Evolutionary conservation across 352 stramenopile species (phyloP), one percentile per base, ranked within the genome.

Genomic region (Blastocystis sp.): DNA sequence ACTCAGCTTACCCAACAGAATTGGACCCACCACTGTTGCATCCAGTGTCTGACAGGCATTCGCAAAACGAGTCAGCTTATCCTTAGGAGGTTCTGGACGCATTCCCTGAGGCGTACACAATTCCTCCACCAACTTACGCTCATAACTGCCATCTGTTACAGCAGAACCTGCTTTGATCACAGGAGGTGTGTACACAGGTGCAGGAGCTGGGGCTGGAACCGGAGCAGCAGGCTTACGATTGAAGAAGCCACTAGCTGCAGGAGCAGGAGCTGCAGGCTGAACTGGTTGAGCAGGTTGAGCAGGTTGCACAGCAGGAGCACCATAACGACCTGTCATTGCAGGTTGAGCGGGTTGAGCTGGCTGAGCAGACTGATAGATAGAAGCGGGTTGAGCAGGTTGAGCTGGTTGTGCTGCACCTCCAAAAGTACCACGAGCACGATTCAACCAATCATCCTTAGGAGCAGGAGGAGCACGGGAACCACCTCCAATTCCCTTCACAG

Each of bases 71-170:
- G 74, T 35, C 56, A 86, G 74, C 59, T 86, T 86, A 43, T 86
- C 74, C 59, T 86, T 73, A n/a, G 74, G 74, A 43, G 74, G 74
- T 27, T 74, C 74, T 49, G 74, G 74, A 54, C 59, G 54, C 74
- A 86, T 86, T 14, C 74, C 74, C 59, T 86, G 74, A 19, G 74
- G 56, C 14, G 32, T 86, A 43, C 74, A 86, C 59, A 86, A 43
- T 43, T 86, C 74, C 59, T 86, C 74, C 54, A 86, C 74, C 56
- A 86, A 54, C 59, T 86, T 86, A 7, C 74, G 74, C 59, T 86
- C 74, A 37, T 86, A 86, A n/a, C 32, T 56, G 19, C 74, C 74
- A 29, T 86, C 74, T n/a, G 74, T 86, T 39, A 74, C 59, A 35
- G 74, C 74, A 0, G 46, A 24, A 19, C 74, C 74, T 39, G 74